Evolutionary conservation across 1,139 yeast species (phyloP), one percentile per base, ranked within the genome.

Genomic region (Debaryomyces subglobosus): DNA sequence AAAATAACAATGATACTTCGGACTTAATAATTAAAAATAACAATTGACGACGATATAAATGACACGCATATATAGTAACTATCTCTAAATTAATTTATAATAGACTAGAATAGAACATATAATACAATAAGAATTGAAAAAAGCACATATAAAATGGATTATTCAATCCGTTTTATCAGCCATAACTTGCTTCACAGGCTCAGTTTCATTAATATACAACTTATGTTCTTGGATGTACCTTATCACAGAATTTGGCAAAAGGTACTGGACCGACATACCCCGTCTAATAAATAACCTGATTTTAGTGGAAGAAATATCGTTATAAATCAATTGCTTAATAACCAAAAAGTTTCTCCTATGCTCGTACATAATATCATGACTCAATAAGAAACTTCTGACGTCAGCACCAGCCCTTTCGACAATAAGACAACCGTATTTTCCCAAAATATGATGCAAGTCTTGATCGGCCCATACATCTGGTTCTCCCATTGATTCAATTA

Each of bases 381-480:
- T 85, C 53, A 94, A 75, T 60, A 94, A 72, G 74, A 94, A 94
- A 41, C 92, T 85, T 63, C 98, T 81, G 41, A 95, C 99, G 68
- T 94, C 99, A 8, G 95, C 80, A 5, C 99, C 99, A 0, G 99
- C 92, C 60, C 99, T 79, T 73, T 94, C 99, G 18, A 94, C 97
- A 49, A 95, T 94, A 55, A 94, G 74, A 69, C 99, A 94, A 2
- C 99, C 99, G 65, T 94, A 94, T 54, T 89, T 85, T 25, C 99
- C 99, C 55, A 94, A 77, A 46, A 94, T 95, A 67, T 94, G 99
- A 63, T 92, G 96, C 60, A 94, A 77, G 68, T 94, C 99, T 51
- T 81, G 87, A 64, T 92, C 98, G 1, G 96, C 97, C 99, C 99
- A 94, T 33, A 94, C 99, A 62, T 92, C 95, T 27, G 98, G 98